Conservation (phyloP, 192 early-diverging fungal genomes). For the Rhizoclosmatium globosum region DNA sequence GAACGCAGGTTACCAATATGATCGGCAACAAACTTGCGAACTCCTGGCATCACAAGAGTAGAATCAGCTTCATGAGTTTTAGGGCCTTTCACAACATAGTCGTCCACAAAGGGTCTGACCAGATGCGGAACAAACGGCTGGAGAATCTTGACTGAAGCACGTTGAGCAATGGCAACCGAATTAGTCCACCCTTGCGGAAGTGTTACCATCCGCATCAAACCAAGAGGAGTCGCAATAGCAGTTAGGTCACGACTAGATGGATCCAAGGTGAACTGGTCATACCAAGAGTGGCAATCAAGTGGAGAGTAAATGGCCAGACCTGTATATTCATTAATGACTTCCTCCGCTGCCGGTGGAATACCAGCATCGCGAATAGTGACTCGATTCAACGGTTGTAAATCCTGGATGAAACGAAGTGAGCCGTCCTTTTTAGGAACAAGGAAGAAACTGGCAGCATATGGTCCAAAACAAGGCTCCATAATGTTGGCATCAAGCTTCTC, state of each 20-base stretch:
- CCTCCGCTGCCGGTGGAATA: neutral
- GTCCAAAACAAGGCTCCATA: neutral
- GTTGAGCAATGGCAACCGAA: neutral
- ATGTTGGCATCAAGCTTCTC: conserved; percentile 14
- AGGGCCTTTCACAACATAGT: neutral
- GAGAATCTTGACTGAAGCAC: neutral
- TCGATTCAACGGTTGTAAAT: neutral
- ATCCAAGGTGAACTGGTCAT: neutral
- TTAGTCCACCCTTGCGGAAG: neutral
- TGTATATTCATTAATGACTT: neutral
- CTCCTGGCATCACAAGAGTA: too few species aligned
- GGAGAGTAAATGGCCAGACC: conserved; percentile 8
- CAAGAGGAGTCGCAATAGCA: neutral
- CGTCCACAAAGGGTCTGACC: neutral
- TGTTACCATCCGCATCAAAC: conserved; percentile 8
- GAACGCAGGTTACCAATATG: too few species aligned
- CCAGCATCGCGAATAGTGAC: conserved; percentile 16
- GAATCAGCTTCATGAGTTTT: neutral
- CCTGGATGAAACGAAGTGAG: neutral
- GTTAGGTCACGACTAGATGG: neutral
- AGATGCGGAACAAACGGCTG: neutral
- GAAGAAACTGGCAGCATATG: neutral
- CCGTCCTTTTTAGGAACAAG: conserved; percentile 9
- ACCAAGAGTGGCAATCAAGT: conserved; percentile 5
- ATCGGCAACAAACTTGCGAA: too few species aligned